Evolutionary conservation across 495 filamentous ascomycete genomes (phyloP).

Genomic region (Podospora fimiseda): DNA sequence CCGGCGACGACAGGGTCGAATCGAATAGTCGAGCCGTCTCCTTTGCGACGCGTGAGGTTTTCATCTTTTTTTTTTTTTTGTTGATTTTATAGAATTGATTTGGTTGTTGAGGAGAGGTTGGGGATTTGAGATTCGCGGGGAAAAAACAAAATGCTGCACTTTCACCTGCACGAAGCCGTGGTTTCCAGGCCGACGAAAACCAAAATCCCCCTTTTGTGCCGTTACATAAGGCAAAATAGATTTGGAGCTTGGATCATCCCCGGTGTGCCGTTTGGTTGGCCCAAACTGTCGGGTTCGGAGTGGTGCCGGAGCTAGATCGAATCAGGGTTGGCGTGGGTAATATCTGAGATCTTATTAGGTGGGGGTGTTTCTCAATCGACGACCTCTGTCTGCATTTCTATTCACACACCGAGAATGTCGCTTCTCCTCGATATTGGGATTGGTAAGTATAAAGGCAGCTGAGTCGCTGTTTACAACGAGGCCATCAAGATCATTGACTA

Average conservation of each 20-base stretch:
- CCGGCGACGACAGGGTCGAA: conserved; percentile 14
- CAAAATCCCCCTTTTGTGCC: not conserved
- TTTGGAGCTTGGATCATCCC: not conserved
- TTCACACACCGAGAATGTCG: too few relatives aligned
- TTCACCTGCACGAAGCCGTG: too few relatives aligned
- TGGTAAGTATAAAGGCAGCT: too few relatives aligned
- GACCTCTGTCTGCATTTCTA: too few relatives aligned
- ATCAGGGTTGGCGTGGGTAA: not conserved
- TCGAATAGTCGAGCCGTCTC: conserved; percentile 47
- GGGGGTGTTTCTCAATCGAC: too few relatives aligned
- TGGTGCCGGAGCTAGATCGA: not conserved
- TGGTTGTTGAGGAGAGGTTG: not conserved
- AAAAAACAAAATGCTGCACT: too few relatives aligned
- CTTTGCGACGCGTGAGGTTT: conserved; percentile 53
- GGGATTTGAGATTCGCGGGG: not conserved
- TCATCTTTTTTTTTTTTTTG: conserved; percentile 52
- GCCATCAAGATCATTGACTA: too few relatives aligned
- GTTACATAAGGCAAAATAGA: not conserved
- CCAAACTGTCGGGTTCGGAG: conserved; percentile 1
- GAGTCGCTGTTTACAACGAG: too few relatives aligned
- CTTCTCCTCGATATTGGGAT: too few relatives aligned
- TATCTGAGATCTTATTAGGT: not conserved
- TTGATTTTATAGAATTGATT: too few relatives aligned
- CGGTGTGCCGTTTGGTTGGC: not conserved
- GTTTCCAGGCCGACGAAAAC: not conserved